These are phyloP conservation scores for Tephrocybe sp. DNA, from an alignment of 768 basidiomycete species.

Conservation along the genomic window DNA sequence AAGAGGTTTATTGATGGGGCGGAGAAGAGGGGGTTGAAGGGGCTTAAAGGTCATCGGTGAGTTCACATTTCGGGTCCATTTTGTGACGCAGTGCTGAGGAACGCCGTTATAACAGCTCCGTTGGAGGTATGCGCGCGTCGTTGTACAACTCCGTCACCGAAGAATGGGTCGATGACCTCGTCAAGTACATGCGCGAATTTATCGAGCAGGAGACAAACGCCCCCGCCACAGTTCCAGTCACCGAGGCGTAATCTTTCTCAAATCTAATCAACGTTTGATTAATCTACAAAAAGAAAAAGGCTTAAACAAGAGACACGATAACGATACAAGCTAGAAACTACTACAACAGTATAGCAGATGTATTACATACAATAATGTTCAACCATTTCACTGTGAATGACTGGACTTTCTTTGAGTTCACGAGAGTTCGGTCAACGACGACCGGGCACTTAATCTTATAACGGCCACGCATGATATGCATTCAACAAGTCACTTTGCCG, in stretches of 20 bases:
- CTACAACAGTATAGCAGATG: neutral
- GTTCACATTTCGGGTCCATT: conserved; percentile 23
- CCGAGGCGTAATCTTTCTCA: conserved; percentile 7
- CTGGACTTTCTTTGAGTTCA: too few species aligned
- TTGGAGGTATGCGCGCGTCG: conserved; percentile 73
- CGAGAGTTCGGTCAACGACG: too few species aligned
- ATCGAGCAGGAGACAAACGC: conserved; percentile 21
- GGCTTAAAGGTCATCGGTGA: conserved; percentile 90
- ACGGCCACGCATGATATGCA: too few species aligned
- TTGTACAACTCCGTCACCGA: conserved; percentile 88
- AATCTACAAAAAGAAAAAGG: neutral
- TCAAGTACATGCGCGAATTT: conserved; percentile 61
- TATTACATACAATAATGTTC: neutral
- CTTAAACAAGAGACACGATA: too few species aligned
- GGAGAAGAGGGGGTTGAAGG: conserved; percentile 74
- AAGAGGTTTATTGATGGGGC: conserved; percentile 79
- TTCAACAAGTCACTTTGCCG: conserved; percentile 57
- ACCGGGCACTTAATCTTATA: too few species aligned
- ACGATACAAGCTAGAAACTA: neutral
- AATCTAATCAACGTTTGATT: neutral
- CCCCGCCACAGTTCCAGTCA: conserved; percentile 7
- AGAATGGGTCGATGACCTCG: conserved; percentile 60
- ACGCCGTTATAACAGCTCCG: too few species aligned
- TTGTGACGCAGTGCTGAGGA: too few species aligned
- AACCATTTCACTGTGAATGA: too few species aligned